A percentile compares a stretch with the other conserved stretches of the same genome.
Conservation (phyloP, 2,329 filamentous ascomycete genomes). For the Curvularia spicifera region DNA sequence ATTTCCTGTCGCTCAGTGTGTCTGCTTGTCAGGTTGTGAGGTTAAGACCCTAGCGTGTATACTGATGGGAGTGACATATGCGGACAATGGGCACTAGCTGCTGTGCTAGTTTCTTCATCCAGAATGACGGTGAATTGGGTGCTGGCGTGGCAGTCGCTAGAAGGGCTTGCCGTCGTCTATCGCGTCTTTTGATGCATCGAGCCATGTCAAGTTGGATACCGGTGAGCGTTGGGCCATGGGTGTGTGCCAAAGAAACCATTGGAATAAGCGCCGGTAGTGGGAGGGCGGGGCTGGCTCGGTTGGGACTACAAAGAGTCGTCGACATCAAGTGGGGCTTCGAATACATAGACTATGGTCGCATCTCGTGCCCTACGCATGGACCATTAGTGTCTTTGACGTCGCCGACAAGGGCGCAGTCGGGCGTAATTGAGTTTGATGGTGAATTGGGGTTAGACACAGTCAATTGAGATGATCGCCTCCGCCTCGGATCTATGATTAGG, state of each 20-base stretch:
- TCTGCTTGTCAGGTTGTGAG: not conserved
- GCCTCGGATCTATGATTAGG: constrained; percentile 15
- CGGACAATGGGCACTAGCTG: not conserved
- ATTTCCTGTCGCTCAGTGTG: no score
- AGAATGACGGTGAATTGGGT: constrained; percentile 2
- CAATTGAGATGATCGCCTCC: constrained; percentile 6
- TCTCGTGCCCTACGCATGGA: constrained; percentile 4
- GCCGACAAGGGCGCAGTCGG: not conserved
- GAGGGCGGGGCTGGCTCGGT: constrained; percentile 23
- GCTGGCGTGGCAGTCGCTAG: constrained; percentile 10
- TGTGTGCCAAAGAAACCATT: constrained; percentile 29
- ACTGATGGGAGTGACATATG: no score
- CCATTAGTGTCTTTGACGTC: constrained; percentile 1
- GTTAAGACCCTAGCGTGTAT: not conserved
- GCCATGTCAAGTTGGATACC: constrained; percentile 1
- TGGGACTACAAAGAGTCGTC: not conserved
- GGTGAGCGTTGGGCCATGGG: constrained; percentile 22
- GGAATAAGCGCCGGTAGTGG: constrained; percentile 35
- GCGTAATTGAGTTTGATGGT: not conserved
- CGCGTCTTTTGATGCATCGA: constrained; percentile 3
- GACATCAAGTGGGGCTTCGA: constrained; percentile 7
- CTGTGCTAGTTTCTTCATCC: not conserved
- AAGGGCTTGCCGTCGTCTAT: constrained; percentile 3
- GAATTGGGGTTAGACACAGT: not conserved
- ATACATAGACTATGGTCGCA: constrained; percentile 3